Base-by-base conservation (phyloP, 2,329 filamentous ascomycete genomes). In the Ceratocystis ficicola region DNA sequence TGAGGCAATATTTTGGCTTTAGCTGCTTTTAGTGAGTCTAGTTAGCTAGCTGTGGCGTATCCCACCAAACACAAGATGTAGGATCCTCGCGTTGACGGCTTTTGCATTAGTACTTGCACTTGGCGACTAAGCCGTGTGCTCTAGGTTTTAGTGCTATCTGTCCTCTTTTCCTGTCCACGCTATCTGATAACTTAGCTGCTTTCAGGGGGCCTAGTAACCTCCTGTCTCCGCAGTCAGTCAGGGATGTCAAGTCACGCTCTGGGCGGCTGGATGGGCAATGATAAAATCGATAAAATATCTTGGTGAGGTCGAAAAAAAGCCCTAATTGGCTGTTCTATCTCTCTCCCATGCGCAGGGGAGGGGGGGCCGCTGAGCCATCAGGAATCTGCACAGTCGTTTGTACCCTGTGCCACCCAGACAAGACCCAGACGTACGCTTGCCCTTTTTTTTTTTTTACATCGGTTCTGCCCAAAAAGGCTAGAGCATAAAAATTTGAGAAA, bases 261-360 rank as follows among this genome's bases (percentile, higher is more conserved):
- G 36, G 50, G 62, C 61, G 28, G 44, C 36, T 65, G 48, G 65
- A 36, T 4, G 8, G 10, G 36, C 12, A 15, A 2, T 41, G 12
- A 41, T 41, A 41, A 67, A 57, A 55, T 44, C 50, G 55, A 64
- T 64, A 64, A 64, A 67, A 55, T 65, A 36, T 5, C 32, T 41
- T 44, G 8, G 32, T 32, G 52, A 8, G 7, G 28, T 28, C 22
- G 25, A 12, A 57, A 57, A 32, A 57, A 2, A n/a, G 52, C 32
- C 48, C 41, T 67, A 32, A 65, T 67, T 65, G 66, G 66, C 62
- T 65, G 6, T 61, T 48, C 25, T 57, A 25, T 32, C 25, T 12
- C 25, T 12, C 22, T 36, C 36, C 36, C 3, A 57, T 15, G 22
- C 22, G 48, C 48, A 50, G 48, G 48, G 52, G 46, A n/a, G 44